Evolutionary conservation across 176 grass and related monocot genomes (phyloP), one percentile per base, ranked within the genome.

Genomic region (Musa itinerans): DNA sequence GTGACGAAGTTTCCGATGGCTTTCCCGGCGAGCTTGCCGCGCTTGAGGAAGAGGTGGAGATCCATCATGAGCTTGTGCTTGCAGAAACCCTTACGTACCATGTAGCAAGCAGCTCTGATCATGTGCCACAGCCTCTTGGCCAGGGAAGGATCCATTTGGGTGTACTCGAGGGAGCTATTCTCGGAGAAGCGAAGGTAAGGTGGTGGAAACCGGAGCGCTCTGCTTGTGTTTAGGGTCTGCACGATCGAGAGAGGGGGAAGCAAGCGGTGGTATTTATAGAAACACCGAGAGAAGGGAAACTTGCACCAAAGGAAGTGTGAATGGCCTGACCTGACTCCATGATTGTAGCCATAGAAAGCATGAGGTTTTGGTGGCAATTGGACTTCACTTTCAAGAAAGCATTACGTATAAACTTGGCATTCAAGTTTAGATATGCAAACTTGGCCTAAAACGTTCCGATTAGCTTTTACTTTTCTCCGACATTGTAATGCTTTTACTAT

Each of bases 21-120:
- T 67, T 80, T 77, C 22, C 82, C 63, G 74, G 76, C 76, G 24
- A 77, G 22, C 54, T 79, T 81, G 14, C 72, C 68, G 52, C 81
- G 81, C 63, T 73, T 86, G 24, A 85, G 86, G 55, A 93, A 78
- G 63, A 89, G 74, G 59, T 82, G 84, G 69, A 91, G 80, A 51
- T 91, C 84, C 65, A 92, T 74, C 5, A 87, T 78, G n/a, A 91
- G 63, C 84, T 88, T 93, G 56, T 89, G 84, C 81, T 90, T 92
- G 72, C 43, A 83, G 81, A 92, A 52, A 6, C 86, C 81, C 76
- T 81, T 89, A 24, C 87, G 78, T 53, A 98, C 54, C 72, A 91
- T 80, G 67, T 89, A 76, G 71, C 85, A 90, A 8, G 83, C 75
- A 52, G 88, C 84, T 17, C 79, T 82, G 53, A 85, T 49, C 53